phyloP scores from a whole-genome alignment of 768 basidiomycete species.

The Saitozyma podzolica region DNA sequence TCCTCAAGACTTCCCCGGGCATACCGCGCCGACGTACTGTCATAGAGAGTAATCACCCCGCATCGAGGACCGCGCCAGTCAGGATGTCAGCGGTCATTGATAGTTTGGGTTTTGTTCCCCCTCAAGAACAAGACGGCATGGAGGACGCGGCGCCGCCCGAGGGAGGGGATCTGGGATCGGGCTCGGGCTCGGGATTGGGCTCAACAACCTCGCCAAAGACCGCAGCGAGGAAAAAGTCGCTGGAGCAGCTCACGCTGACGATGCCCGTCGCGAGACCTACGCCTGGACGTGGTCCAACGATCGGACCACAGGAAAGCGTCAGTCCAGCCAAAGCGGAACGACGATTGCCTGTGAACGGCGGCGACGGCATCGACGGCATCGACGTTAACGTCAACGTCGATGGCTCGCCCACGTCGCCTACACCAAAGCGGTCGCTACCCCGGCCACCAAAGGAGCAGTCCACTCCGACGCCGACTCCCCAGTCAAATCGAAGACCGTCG shows the following conservation, averaged over 20 bases:
- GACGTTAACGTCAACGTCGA: conserved; percentile 3
- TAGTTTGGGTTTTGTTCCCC: not conserved
- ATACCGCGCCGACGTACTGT: conserved; percentile 14
- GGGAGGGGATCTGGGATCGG: not conserved
- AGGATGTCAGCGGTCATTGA: conserved; percentile 8
- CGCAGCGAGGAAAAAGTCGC: not conserved
- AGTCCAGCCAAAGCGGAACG: not conserved
- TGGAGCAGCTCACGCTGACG: not conserved
- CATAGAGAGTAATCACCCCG: not conserved
- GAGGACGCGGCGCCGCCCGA: not conserved
- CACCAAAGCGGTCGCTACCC: conserved; percentile 35
- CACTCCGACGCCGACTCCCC: no score
- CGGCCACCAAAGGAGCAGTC: conserved; percentile 24
- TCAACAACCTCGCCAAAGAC: not conserved
- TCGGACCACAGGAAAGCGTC: no score
- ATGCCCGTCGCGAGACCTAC: no score
- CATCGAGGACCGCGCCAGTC: not conserved
- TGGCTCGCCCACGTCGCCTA: conserved; percentile 24
- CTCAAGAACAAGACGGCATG: not conserved
- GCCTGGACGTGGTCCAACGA: no score
- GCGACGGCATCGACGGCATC: not conserved
- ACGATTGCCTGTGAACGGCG: not conserved
- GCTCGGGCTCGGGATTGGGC: not conserved
- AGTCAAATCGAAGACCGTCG: no score
- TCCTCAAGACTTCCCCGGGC: conserved; percentile 26